phyloP scores from a whole-genome alignment of 2,329 filamentous ascomycete genomes.

The Didymella exigua region DNA sequence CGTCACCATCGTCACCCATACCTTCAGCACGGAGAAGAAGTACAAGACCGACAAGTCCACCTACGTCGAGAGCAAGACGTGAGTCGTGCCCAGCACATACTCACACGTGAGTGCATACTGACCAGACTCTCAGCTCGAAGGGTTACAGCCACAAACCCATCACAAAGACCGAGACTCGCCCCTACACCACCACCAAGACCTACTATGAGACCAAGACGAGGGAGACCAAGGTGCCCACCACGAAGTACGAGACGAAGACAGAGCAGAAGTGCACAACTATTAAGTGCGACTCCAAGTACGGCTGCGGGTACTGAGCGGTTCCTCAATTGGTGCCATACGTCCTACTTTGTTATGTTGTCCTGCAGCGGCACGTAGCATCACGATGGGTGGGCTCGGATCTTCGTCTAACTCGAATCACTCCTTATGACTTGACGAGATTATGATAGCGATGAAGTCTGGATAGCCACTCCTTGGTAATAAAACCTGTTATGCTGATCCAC shows the following conservation, averaged over 20 bases:
- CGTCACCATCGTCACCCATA: constrained; percentile 19
- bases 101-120: not conserved
- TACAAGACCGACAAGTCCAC: constrained; percentile 17
- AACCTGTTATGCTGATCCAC: not conserved
- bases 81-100: not conserved
- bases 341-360: not conserved
- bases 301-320: constrained; percentile 6
- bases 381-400: not conserved
- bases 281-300: constrained; percentile 9
- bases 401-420: not conserved
- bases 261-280: constrained; percentile 25
- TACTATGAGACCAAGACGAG: constrained; percentile 18
- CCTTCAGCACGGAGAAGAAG: constrained; percentile 21
- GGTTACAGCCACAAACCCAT: not conserved
- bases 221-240: constrained; percentile 26
- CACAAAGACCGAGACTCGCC: constrained; percentile 6
- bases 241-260: constrained; percentile 28
- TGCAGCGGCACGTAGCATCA: not conserved
- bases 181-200: constrained; percentile 17
- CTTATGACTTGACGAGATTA: not conserved
- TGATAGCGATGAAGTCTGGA: not conserved
- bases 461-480: not conserved
- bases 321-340: not conserved
- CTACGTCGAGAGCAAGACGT: not conserved
- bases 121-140: not conserved